Conservation (phyloP, 306 rosid genomes). For the Inga oerstediana region DNA sequence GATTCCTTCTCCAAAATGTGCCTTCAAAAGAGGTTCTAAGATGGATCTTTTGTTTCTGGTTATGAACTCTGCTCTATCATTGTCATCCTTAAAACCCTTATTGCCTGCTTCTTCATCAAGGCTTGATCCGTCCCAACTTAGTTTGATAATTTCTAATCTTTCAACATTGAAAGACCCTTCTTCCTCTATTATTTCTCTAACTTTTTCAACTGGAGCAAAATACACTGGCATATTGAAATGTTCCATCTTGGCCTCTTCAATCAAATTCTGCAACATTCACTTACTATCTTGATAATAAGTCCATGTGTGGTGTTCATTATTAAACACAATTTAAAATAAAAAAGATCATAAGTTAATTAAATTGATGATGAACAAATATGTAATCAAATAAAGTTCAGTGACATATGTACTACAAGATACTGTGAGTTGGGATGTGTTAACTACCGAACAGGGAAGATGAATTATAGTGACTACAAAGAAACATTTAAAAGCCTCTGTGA, state of each 20-base stretch:
- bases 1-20: conserved; percentile 44
- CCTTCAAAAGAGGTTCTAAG: conserved; percentile 45
- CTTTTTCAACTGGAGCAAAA: conserved; percentile 35
- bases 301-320: too few species aligned
- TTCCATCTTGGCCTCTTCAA: conserved; percentile 41
- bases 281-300: too few species aligned
- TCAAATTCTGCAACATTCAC: neutral
- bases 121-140: conserved; percentile 9
- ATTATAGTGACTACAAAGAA: too few species aligned
- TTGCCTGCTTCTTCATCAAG: neutral
- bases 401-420: too few species aligned
- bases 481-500: too few species aligned
- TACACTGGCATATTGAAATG: conserved; percentile 46
- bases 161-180: conserved; percentile 49
- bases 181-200: conserved; percentile 33
- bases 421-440: too few species aligned
- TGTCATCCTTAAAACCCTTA: neutral
- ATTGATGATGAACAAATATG: too few species aligned
- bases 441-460: too few species aligned
- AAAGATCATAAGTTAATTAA: too few species aligned
- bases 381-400: too few species aligned
- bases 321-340: too few species aligned
- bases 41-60: conserved; percentile 40
- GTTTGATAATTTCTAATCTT: conserved; percentile 25
- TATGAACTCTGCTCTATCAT: conserved; percentile 8